Evolutionary conservation across 495 filamentous ascomycete genomes (phyloP).

Genomic region (Apodospora peruviana): DNA sequence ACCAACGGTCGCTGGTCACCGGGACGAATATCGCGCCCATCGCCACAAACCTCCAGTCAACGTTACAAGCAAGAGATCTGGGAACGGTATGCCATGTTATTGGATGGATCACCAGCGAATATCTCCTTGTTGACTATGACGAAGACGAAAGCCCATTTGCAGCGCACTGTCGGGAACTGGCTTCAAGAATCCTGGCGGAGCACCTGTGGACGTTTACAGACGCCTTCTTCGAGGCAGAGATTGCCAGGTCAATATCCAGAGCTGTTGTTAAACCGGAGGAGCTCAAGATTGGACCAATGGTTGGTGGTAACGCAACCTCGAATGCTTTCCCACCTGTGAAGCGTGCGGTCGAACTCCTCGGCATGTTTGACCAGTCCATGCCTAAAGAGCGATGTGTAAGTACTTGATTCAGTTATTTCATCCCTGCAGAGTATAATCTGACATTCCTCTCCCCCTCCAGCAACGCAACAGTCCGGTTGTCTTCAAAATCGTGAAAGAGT

Average conservation of each 20-base stretch:
- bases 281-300: constrained; percentile 35
- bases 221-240: constrained; percentile 43
- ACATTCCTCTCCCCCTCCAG: constrained; percentile 21
- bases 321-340: constrained; percentile 56
- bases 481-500: constrained; percentile 40
- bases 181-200: constrained; percentile 47
- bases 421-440: neutral
- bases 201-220: constrained; percentile 51
- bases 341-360: constrained; percentile 76
- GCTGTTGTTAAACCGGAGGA: constrained; percentile 35
- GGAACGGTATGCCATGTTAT: constrained; percentile 67
- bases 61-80: constrained; percentile 37
- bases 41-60: constrained; percentile 37
- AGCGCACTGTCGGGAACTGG: constrained; percentile 64
- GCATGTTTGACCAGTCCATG: constrained; percentile 68
- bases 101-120: constrained; percentile 76
- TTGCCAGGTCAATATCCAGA: constrained; percentile 44
- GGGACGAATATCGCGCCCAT: constrained; percentile 42
- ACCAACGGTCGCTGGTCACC: constrained; percentile 36
- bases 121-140: constrained; percentile 68
- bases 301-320: constrained; percentile 49
- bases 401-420: constrained; percentile 29
- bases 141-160: constrained; percentile 65
- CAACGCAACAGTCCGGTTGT: constrained; percentile 47
- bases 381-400: constrained; percentile 66